Percentiles rank a stretch among this genome's conserved stretches.
Evolutionary conservation across 257 asterid genomes (phyloP).

Genomic region (Solanum pimpinellifolium): DNA sequence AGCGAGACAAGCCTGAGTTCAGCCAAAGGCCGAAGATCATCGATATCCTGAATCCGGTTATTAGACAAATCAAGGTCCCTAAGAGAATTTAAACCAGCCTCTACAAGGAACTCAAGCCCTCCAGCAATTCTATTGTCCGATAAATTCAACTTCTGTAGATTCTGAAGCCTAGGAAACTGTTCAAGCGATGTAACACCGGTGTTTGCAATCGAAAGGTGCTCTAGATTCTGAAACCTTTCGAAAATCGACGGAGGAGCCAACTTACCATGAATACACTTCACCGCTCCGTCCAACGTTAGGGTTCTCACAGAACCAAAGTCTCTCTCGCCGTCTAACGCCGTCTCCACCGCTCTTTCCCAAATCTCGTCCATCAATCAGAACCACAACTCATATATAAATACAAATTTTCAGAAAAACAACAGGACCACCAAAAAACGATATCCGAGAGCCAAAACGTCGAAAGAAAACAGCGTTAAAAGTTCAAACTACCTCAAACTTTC

Average conservation of each 20-base stretch:
- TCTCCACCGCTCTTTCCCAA: constrained; percentile 94
- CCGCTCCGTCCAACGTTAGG: constrained; percentile 84
- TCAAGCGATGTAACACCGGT: constrained; percentile 82
- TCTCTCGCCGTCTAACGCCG: constrained; percentile 82
- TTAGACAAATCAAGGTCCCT: constrained; percentile 92
- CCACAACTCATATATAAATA: neutral
- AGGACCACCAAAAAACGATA: neutral
- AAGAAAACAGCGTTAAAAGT: neutral
- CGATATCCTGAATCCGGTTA: constrained; percentile 71
- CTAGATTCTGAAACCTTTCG: constrained; percentile 75
- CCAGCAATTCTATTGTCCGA: constrained; percentile 91
- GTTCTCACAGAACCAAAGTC: constrained; percentile 56
- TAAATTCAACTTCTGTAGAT: constrained; percentile 58
- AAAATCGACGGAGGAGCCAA: constrained; percentile 81
- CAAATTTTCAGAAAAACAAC: neutral
- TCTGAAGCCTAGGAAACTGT: constrained; percentile 65
- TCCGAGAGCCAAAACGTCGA: neutral
- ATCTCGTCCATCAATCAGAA: constrained; percentile 63
- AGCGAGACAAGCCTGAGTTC: constrained; percentile 68
- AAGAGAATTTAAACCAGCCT: constrained; percentile 60
- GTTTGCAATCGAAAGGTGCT: constrained; percentile 79
- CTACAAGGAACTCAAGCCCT: constrained; percentile 69
- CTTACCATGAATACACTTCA: constrained; percentile 88
- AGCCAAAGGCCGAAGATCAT: constrained; percentile 74
- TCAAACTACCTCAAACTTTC: constrained; percentile 1